Evolutionary conservation across 306 rosid genomes (phyloP).

Genomic region (Herpetospermum pedunculosum): DNA sequence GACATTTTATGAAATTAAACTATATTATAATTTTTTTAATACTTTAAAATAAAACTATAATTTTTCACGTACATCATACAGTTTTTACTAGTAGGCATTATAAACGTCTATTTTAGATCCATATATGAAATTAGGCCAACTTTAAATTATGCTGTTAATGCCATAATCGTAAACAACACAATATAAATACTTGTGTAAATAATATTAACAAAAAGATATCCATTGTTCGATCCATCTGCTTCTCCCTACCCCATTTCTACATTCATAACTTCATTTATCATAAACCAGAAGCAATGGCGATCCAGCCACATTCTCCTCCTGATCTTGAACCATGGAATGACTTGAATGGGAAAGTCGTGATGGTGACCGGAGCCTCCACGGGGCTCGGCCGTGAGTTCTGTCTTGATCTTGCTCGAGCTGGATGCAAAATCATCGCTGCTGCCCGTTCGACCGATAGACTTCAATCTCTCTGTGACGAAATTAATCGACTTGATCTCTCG

Average conservation of each 20-base stretch:
- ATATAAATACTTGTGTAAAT: too few species aligned
- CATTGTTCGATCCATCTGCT: background rate
- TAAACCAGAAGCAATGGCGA: slow-evolving; percentile 18
- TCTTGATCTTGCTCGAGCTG: slow-evolving; percentile 50
- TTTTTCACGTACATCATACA: too few species aligned
- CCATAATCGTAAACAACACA: too few species aligned
- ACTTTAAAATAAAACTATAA: too few species aligned
- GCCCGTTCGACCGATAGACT: slow-evolving; percentile 60
- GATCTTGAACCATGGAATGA: slow-evolving; percentile 40
- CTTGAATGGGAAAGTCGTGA: slow-evolving; percentile 53
- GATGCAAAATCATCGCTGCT: slow-evolving; percentile 44
- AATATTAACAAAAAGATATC: too few species aligned
- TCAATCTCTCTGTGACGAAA: slow-evolving; percentile 34
- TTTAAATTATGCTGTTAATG: too few species aligned
- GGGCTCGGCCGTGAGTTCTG: slow-evolving; percentile 63
- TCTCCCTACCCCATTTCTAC: background rate
- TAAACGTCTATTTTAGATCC: too few species aligned
- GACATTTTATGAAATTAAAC: too few species aligned
- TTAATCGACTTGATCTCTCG: slow-evolving; percentile 8
- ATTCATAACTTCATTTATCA: background rate
- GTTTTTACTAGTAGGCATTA: too few species aligned
- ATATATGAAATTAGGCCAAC: too few species aligned
- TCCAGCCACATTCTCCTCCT: background rate
- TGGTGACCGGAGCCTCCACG: slow-evolving; percentile 83
- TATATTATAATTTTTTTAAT: too few species aligned